Evolutionary conservation across 306 rosid genomes (phyloP), one percentile per base, ranked within the genome.

Genomic region (Adenanthera pavonina): DNA sequence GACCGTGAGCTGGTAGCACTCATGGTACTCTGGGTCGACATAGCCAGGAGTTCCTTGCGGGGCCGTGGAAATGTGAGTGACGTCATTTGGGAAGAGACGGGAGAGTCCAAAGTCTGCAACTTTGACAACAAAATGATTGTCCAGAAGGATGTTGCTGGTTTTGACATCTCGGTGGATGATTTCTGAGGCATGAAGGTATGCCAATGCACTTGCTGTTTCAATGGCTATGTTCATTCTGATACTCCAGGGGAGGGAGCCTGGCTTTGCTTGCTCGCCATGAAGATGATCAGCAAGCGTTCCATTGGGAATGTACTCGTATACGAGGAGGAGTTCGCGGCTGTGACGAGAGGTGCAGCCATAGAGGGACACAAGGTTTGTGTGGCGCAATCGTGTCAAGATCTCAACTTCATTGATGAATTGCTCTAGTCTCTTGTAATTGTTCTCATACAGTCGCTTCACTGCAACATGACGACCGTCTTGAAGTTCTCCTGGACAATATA

Each of bases 1-100:
- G 47, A 67, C 68, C 1, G 97, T 91, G 7, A 95, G 93, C 78
- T 92, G 92, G 61, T 95, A 90, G 82, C 95, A 91, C 16, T 90
- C 85, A 14, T 89, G 94, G 83, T 93, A 93, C 35, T 93, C 97
- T 0, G 99, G 97, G 81, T 95, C 99, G 17, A 95, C 97, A 19
- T 95, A 95, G 34, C 99, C 99, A 0, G 99, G 99, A 72, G 99
- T 95, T 36, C 99, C 99, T 85, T 93, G 97, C 66, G 97, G 97
- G 65, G 92, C 95, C 5, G 97, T 95, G 41, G 97, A 95, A 38
- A 93, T 49, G 20, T 95, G 99, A 0, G 95, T 90, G 82, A 85
- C 92, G 43, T 90, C 54, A 0, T 14, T 51, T 1, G 99, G 99
- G 65, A 95, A 95, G 67, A 91, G 91, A 4, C 99, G 97, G 0